Conservation (phyloP, 2,329 filamentous ascomycete species). For the Phaeomoniella chlamydospora region DNA sequence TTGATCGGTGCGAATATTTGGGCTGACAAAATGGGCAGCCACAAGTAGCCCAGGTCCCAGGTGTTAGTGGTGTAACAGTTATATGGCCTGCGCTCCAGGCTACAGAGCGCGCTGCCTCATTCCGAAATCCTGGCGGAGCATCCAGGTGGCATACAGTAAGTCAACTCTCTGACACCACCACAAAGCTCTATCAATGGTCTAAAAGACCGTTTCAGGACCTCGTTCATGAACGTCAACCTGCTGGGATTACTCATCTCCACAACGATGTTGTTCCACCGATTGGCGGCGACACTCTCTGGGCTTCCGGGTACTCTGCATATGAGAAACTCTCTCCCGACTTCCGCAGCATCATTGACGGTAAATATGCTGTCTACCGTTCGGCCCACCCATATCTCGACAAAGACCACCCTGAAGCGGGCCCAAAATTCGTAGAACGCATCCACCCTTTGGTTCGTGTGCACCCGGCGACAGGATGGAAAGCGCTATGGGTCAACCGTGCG, state of each 20-base stretch:
- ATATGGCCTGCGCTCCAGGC: conserved; percentile 56
- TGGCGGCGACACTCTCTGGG: conserved; percentile 61
- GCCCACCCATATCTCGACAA: conserved; percentile 56
- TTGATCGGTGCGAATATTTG: too few species aligned
- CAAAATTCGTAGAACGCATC: conserved; percentile 50
- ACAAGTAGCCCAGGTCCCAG: conserved; percentile 57
- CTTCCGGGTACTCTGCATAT: conserved; percentile 55
- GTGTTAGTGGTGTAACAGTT: conserved; percentile 47
- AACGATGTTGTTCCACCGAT: conserved; percentile 43
- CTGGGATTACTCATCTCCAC: conserved; percentile 56
- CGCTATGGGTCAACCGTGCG: conserved; percentile 55
- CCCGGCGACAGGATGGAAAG: conserved; percentile 61
- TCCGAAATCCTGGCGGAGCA: conserved; percentile 53
- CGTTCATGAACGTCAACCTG: conserved; percentile 56
- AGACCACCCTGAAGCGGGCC: conserved; percentile 43
- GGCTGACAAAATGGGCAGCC: too few species aligned
- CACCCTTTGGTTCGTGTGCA: conserved; percentile 58
- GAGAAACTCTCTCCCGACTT: conserved; percentile 59
- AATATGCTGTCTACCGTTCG: conserved; percentile 48
- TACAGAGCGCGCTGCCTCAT: conserved; percentile 44
- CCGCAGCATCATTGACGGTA: conserved; percentile 55
- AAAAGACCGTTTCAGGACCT: too few species aligned
- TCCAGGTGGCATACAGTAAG: conserved; percentile 37
- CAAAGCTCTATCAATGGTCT: too few species aligned
- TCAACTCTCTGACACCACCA: too few species aligned